These are phyloP conservation scores for Orbilia ellipsospora DNA, from an alignment of 2,329 filamentous ascomycete species.

Conservation along the genomic window DNA sequence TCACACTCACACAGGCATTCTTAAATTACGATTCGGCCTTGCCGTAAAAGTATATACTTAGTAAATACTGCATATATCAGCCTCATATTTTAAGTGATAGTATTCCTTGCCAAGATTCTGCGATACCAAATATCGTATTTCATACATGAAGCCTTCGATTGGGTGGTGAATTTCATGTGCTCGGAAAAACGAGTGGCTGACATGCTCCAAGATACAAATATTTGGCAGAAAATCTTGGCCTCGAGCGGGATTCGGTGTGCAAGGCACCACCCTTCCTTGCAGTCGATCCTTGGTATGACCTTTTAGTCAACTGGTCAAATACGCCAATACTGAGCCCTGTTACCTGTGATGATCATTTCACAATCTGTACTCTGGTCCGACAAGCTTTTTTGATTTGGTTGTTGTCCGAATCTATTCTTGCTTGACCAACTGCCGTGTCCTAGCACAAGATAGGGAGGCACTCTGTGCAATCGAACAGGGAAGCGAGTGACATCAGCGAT, in stretches of 20 bases:
- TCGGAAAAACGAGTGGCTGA: too few species aligned
- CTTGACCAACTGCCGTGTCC: constrained; percentile 28
- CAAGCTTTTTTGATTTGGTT: constrained; percentile 6
- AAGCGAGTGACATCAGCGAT: constrained; percentile 24
- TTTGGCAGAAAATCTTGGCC: too few species aligned
- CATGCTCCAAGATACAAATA: too few species aligned
- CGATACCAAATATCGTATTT: too few species aligned
- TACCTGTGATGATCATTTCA: constrained; percentile 8
- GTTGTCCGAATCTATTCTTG: constrained; percentile 3
- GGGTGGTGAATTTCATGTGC: too few species aligned
- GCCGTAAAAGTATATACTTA: too few species aligned
- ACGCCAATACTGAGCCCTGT: constrained; percentile 27
- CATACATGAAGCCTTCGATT: too few species aligned
- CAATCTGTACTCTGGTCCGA: neutral
- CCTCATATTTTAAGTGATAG: too few species aligned
- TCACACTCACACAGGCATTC: too few species aligned
- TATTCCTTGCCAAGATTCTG: too few species aligned
- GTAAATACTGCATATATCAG: too few species aligned
- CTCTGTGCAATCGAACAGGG: neutral
- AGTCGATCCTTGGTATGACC: constrained; percentile 6
- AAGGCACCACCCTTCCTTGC: constrained; percentile 8
- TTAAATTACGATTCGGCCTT: too few species aligned
- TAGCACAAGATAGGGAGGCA: constrained; percentile 22
- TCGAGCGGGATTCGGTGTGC: neutral
- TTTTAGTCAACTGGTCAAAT: constrained; percentile 5